These are phyloP conservation scores for Agrocybe chaxingu DNA, from an alignment of 768 basidiomycete genomes.

Conservation along the genomic window DNA sequence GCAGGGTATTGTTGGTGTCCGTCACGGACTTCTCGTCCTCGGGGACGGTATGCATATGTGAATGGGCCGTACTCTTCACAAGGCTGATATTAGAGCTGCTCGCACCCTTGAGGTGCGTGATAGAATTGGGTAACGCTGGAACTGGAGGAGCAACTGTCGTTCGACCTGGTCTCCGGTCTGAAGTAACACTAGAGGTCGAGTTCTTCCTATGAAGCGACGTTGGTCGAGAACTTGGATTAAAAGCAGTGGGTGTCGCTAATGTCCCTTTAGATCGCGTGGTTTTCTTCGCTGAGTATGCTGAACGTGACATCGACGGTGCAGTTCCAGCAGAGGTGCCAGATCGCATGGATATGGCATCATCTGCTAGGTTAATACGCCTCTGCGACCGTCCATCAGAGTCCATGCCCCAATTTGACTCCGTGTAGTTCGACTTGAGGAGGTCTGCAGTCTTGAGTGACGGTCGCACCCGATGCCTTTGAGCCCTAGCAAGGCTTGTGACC, in stretches of 20 bases:
- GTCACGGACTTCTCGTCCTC: slow-evolving; percentile 39
- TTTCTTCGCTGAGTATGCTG: slow-evolving; percentile 37
- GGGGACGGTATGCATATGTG: slow-evolving; percentile 48
- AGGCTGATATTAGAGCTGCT: slow-evolving; percentile 48
- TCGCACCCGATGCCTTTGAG: slow-evolving; percentile 29
- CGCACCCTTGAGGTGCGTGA: slow-evolving; percentile 28
- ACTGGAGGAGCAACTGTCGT: slow-evolving; percentile 29
- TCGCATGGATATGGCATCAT: slow-evolving; percentile 52
- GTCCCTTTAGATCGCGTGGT: slow-evolving; percentile 31
- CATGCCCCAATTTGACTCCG: slow-evolving; percentile 32
- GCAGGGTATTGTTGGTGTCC: slow-evolving; percentile 21
- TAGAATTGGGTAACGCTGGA: slow-evolving; percentile 26
- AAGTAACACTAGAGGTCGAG: slow-evolving; percentile 60
- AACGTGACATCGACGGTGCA: slow-evolving; percentile 43
- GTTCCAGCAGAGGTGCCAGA: slow-evolving; percentile 52
- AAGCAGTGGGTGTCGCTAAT: slow-evolving; percentile 21
- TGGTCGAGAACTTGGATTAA: slow-evolving; percentile 26
- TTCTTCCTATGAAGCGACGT: slow-evolving; percentile 50
- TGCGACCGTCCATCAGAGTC: slow-evolving; percentile 33
- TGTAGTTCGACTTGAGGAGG: slow-evolving; percentile 12
- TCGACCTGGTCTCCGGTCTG: slow-evolving; percentile 32
- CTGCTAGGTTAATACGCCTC: slow-evolving; percentile 33
- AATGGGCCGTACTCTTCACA: slow-evolving; percentile 43
- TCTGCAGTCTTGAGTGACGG: slow-evolving; percentile 21
- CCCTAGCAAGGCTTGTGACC: slow-evolving; percentile 58